Conservation (phyloP, 2,329 filamentous ascomycete species). For the Pestalotiopsis sp. region DNA sequence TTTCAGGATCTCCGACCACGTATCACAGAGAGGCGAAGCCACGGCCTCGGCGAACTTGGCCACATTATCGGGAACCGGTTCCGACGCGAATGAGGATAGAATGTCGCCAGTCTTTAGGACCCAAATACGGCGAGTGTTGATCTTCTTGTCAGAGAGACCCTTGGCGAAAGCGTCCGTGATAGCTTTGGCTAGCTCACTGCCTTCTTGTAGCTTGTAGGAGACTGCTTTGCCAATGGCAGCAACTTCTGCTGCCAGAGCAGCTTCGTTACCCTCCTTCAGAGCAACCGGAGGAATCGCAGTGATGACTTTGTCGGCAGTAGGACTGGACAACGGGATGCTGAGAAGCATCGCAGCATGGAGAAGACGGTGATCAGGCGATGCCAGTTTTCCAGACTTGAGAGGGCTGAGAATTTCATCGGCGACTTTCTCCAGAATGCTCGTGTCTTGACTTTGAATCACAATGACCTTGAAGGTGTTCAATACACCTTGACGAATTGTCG, state of each 20-base stretch:
- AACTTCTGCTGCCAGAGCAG: conserved; percentile 76
- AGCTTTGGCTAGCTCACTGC: conserved; percentile 64
- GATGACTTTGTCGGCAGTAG: conserved; percentile 68
- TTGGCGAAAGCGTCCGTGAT: conserved; percentile 75
- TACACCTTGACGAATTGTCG: conserved; percentile 74
- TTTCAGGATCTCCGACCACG: conserved; percentile 75
- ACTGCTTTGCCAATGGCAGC: conserved; percentile 69
- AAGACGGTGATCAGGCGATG: conserved; percentile 81
- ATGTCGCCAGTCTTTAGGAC: conserved; percentile 73
- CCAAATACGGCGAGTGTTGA: conserved; percentile 79
- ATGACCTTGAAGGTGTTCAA: conserved; percentile 70
- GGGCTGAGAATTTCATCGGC: conserved; percentile 78
- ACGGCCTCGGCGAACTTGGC: conserved; percentile 55
- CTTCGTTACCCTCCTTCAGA: conserved; percentile 86
- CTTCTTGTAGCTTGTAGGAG: conserved; percentile 62
- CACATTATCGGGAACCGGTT: conserved; percentile 49
- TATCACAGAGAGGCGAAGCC: conserved; percentile 61
- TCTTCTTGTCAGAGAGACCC: conserved; percentile 83
- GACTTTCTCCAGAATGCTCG: conserved; percentile 64
- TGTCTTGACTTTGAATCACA: conserved; percentile 57
- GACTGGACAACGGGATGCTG: conserved; percentile 60
- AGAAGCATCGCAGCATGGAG: conserved; percentile 82
- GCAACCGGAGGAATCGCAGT: conserved; percentile 69
- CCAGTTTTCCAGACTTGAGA: conserved; percentile 81
- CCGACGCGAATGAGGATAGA: conserved; percentile 52